These are phyloP conservation scores for Neobulgaria alba DNA, from an alignment of 2,329 filamentous ascomycete genomes.

Conservation along the genomic window DNA sequence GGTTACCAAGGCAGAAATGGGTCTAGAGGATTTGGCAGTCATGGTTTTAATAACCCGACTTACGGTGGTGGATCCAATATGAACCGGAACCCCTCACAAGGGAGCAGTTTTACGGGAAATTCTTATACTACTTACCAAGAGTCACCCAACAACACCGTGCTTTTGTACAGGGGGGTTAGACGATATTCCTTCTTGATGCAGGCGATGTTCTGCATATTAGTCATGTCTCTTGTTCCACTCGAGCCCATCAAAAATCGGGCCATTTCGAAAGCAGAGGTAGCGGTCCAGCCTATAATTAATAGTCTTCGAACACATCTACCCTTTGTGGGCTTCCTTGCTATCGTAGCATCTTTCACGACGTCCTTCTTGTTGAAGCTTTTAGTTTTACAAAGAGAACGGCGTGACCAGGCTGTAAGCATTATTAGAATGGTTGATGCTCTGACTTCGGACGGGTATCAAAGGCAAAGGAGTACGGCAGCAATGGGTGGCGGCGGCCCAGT, in stretches of 20 bases:
- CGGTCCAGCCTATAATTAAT: not conserved
- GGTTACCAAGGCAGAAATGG: constrained; percentile 1
- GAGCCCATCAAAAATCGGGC: too few relatives aligned
- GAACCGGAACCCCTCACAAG: not conserved
- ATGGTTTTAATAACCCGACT: constrained; percentile 3
- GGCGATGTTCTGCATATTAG: too few relatives aligned
- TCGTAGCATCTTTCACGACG: constrained; percentile 15
- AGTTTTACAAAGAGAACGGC: not conserved
- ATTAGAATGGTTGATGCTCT: not conserved
- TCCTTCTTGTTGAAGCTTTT: constrained; percentile 13
- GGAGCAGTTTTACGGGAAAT: not conserved
- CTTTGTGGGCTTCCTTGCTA: constrained; percentile 17
- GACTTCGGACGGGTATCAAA: too few relatives aligned
- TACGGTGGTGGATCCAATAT: not conserved
- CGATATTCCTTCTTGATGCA: too few relatives aligned
- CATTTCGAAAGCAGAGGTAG: constrained; percentile 1
- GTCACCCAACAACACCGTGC: too few relatives aligned
- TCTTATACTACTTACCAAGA: too few relatives aligned
- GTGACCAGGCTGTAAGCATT: not conserved
- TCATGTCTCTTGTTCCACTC: too few relatives aligned
- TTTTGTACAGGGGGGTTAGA: too few relatives aligned
- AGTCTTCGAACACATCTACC: constrained; percentile 8
- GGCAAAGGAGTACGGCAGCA: too few relatives aligned
- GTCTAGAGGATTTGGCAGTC: constrained; percentile 2
- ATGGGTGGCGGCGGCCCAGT: too few relatives aligned